Percentiles rank a stretch among this genome's conserved stretches.
phyloP scores from a whole-genome alignment of 495 filamentous ascomycete species.

The Haplographium delicatum region DNA sequence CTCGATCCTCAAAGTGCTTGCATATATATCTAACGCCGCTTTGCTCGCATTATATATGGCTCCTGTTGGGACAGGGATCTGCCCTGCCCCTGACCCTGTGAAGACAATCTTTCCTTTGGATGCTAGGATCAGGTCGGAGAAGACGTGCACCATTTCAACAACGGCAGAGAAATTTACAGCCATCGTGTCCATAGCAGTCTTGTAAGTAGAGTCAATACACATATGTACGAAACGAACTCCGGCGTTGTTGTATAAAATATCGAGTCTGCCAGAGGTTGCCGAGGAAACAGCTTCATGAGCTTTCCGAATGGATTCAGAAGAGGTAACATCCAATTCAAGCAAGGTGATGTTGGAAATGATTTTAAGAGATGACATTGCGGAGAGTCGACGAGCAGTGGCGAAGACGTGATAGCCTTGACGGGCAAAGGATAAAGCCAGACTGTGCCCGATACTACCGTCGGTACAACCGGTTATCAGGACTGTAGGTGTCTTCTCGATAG shows the following conservation, averaged over 20 bases:
- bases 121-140: constrained; percentile 2
- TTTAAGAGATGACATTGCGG: constrained; percentile 33
- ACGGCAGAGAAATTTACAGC: constrained; percentile 7
- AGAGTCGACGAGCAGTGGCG: constrained; percentile 45
- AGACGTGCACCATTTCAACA: neutral
- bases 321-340: constrained; percentile 35
- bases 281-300: constrained; percentile 18
- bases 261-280: constrained; percentile 21
- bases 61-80: neutral
- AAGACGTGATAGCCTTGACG: constrained; percentile 46
- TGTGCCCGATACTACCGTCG: constrained; percentile 48
- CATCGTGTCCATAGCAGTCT: constrained; percentile 8
- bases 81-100: constrained; percentile 3
- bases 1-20: constrained; percentile 55
- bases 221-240: constrained; percentile 2
- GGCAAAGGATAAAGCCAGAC: constrained; percentile 48
- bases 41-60: constrained; percentile 59
- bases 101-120: constrained; percentile 9
- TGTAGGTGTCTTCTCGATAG: constrained; percentile 24
- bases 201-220: constrained; percentile 1
- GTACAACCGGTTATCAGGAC: constrained; percentile 46
- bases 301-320: constrained; percentile 21
- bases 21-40: constrained; percentile 57
- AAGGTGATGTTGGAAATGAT: constrained; percentile 27
- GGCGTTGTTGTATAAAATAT: constrained; percentile 12